Conservation (phyloP, 805 yeast species). For the Candida xiaguanensis region DNA sequence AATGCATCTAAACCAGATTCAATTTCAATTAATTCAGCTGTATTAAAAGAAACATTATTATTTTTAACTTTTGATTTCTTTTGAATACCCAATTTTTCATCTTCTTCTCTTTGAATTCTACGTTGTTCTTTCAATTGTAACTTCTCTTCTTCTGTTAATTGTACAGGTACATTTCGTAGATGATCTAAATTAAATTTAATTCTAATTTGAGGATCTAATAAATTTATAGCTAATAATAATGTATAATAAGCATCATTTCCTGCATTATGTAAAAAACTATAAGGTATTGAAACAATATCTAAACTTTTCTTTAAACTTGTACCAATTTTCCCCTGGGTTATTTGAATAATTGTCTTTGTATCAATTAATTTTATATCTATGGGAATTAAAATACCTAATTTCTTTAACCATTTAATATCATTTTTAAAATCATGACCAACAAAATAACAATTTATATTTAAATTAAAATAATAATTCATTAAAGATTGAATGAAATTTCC, state of each 20-base stretch:
- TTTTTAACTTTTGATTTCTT: neutral
- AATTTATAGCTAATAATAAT: constrained; percentile 42
- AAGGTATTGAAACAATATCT: constrained; percentile 47
- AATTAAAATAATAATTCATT: constrained; percentile 40
- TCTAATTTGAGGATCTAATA: constrained; percentile 45
- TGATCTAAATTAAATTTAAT: constrained; percentile 8
- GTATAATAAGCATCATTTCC: constrained; percentile 71
- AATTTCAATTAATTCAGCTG: constrained; percentile 7
- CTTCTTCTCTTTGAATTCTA: constrained; percentile 3
- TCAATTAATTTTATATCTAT: constrained; percentile 30
- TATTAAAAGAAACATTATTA: neutral
- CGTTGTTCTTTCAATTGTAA: constrained; percentile 6
- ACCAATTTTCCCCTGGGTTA: constrained; percentile 37
- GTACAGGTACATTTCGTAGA: constrained; percentile 3
- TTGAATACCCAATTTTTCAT: neutral
- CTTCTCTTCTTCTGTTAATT: constrained; percentile 9
- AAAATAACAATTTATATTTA: constrained; percentile 23
- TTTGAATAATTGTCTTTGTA: constrained; percentile 43
- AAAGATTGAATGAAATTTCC: constrained; percentile 38
- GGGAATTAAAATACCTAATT: constrained; percentile 47
- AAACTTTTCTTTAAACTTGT: constrained; percentile 44
- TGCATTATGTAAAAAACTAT: constrained; percentile 61
- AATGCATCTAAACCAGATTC: constrained; percentile 7
- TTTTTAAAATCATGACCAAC: constrained; percentile 62
- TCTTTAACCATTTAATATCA: constrained; percentile 51